These are phyloP conservation scores for Mollisia scopiformis DNA, from an alignment of 2,329 filamentous ascomycete species.

Conservation along the genomic window DNA sequence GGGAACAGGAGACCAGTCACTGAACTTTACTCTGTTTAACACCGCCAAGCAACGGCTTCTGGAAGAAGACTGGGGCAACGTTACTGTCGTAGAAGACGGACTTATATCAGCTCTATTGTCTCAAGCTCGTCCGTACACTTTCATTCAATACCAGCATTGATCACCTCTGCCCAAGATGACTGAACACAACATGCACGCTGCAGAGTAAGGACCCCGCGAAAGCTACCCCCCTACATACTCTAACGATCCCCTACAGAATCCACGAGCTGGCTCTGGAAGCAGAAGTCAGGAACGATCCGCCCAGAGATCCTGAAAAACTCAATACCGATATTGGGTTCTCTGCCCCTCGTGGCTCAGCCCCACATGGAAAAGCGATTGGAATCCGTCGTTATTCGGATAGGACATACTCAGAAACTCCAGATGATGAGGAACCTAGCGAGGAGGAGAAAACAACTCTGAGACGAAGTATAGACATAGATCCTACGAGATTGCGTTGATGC, in stretches of 20 bases:
- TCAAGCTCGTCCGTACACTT: not conserved
- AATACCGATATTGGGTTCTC: constrained; percentile 19
- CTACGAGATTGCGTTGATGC: too few relatives aligned
- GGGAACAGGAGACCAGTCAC: too few relatives aligned
- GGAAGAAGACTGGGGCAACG: not conserved
- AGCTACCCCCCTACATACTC: not conserved
- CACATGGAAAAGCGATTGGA: constrained; percentile 2
- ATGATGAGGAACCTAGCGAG: constrained; percentile 22
- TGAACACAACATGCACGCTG: constrained; percentile 26
- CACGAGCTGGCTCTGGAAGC: constrained; percentile 22
- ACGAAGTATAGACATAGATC: constrained; percentile 19
- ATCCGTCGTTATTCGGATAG: constrained; percentile 5
- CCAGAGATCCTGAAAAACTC: constrained; percentile 15
- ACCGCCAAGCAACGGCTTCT: not conserved
- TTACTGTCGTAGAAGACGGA: too few relatives aligned
- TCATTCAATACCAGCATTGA: not conserved
- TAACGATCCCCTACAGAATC: constrained; percentile 1
- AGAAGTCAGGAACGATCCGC: constrained; percentile 12
- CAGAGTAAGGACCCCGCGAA: constrained; percentile 6
- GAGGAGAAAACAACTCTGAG: constrained; percentile 17
- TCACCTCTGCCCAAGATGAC: constrained; percentile 18
- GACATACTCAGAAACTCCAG: constrained; percentile 17
- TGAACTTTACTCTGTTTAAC: not conserved
- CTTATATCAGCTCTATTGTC: too few relatives aligned
- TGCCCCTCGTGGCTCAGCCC: constrained; percentile 5